phyloP scores from a whole-genome alignment of 768 basidiomycete species.

The Tylopilus rubrobrunneus region DNA sequence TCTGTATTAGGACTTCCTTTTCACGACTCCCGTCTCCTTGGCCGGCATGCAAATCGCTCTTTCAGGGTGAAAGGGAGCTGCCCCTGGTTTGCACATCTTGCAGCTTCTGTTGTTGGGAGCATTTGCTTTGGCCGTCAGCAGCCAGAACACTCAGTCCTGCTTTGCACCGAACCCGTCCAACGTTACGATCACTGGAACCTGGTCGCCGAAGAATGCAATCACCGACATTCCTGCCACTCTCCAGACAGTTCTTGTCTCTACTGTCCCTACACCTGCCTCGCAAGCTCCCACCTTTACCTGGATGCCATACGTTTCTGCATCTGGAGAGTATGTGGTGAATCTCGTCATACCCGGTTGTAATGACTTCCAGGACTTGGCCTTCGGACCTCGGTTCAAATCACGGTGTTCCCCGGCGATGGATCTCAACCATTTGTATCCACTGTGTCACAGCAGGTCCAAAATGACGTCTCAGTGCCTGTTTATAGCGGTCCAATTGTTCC shows the following conservation, averaged over 20 bases:
- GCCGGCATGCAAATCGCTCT: constrained; percentile 89
- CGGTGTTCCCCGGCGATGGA: constrained; percentile 74
- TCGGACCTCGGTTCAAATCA: constrained; percentile 80
- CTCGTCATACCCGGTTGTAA: constrained; percentile 85
- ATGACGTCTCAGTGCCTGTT: constrained; percentile 58
- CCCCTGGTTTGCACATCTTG: constrained; percentile 84
- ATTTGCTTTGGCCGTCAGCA: constrained; percentile 69
- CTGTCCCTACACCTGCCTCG: constrained; percentile 51
- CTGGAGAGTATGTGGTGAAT: constrained; percentile 82
- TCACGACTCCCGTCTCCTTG: constrained; percentile 56
- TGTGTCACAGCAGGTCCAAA: constrained; percentile 66
- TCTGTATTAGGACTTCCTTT: constrained; percentile 92
- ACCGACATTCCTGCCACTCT: constrained; percentile 80
- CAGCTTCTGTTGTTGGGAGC: constrained; percentile 92
- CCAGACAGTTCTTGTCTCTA: constrained; percentile 68
- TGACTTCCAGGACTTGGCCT: constrained; percentile 67
- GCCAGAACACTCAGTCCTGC: constrained; percentile 64
- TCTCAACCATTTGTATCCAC: constrained; percentile 63
- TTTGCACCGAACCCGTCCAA: constrained; percentile 75
- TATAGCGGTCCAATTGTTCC: constrained; percentile 86
- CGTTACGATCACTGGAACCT: constrained; percentile 61
- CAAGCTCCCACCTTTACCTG: constrained; percentile 81
- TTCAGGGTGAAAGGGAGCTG: constrained; percentile 66
- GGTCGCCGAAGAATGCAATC: constrained; percentile 59
- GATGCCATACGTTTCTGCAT: constrained; percentile 87